Percentiles rank a stretch among this genome's conserved stretches.
These are phyloP conservation scores for Xylaria palmicola DNA, from an alignment of 495 filamentous ascomycete genomes.

Conservation along the genomic window DNA sequence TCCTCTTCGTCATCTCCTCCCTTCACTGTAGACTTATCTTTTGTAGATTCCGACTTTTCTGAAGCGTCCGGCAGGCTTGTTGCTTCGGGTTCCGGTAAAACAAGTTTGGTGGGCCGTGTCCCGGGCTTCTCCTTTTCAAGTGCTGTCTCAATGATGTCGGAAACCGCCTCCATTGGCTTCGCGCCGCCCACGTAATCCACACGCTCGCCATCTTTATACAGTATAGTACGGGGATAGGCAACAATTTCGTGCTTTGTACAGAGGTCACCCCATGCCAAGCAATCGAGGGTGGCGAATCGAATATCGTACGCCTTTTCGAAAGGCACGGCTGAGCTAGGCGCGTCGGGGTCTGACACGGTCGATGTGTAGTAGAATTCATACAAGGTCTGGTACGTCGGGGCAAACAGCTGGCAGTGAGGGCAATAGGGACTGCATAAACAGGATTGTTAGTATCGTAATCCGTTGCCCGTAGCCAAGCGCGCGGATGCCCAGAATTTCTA, in stretches of 20 bases:
- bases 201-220: constrained; percentile 78
- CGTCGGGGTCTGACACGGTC: constrained; percentile 46
- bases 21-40: constrained; percentile 19
- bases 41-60: constrained; percentile 18
- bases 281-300: constrained; percentile 83
- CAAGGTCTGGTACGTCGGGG: constrained; percentile 85
- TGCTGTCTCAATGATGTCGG: constrained; percentile 69
- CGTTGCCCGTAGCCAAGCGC: not conserved
- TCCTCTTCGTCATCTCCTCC: constrained; percentile 10
- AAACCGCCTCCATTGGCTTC: constrained; percentile 61
- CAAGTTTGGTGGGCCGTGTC: constrained; percentile 59
- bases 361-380: constrained; percentile 97
- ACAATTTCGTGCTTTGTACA: constrained; percentile 65
- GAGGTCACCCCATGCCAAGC: constrained; percentile 71
- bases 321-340: constrained; percentile 18
- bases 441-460: not conserved
- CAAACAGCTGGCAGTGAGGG: constrained; percentile 74
- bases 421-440: constrained; percentile 56
- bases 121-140: constrained; percentile 79
- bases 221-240: constrained; percentile 70
- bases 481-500: not conserved
- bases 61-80: constrained; percentile 14
- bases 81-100: constrained; percentile 42
- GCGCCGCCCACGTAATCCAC: constrained; percentile 59
- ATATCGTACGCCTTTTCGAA: constrained; percentile 82